phyloP scores from a whole-genome alignment of 2,329 filamentous ascomycete genomes.

The Fusarium sp. region DNA sequence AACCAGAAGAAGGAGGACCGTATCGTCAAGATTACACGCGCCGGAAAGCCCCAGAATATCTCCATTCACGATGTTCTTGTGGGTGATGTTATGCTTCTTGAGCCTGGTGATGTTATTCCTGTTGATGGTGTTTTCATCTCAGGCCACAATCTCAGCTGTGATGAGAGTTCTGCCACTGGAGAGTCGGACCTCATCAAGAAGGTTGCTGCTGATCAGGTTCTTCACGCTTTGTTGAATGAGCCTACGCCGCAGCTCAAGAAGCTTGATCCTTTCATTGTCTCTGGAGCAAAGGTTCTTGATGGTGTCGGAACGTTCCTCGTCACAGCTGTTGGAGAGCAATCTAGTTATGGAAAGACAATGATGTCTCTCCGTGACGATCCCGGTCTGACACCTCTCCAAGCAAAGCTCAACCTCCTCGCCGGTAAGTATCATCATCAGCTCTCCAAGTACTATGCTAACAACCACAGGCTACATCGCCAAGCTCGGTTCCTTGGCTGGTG shows the following conservation, averaged over 20 bases:
- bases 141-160: conserved; percentile 66
- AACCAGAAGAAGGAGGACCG: conserved; percentile 73
- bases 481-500: conserved; percentile 71
- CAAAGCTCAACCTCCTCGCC: conserved; percentile 57
- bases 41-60: conserved; percentile 71
- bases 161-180: conserved; percentile 78
- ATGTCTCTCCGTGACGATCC: conserved; percentile 64
- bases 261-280: conserved; percentile 73
- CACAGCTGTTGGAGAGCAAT: conserved; percentile 65
- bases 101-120: conserved; percentile 76
- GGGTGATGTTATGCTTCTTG: conserved; percentile 75
- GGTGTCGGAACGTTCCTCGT: conserved; percentile 66
- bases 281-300: conserved; percentile 65
- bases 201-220: conserved; percentile 68
- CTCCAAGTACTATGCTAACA: not conserved
- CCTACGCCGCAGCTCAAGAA: conserved; percentile 60
- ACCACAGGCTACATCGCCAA: conserved; percentile 49
- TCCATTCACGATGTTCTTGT: conserved; percentile 75
- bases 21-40: conserved; percentile 73
- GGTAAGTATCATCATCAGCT: conserved; percentile 16
- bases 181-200: conserved; percentile 80
- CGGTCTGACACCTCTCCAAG: conserved; percentile 65
- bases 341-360: conserved; percentile 65
- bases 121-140: conserved; percentile 77
- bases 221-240: conserved; percentile 59